Base-by-base conservation (phyloP, 148 eudicot genomes). In the Fagopyrum esculentum region DNA sequence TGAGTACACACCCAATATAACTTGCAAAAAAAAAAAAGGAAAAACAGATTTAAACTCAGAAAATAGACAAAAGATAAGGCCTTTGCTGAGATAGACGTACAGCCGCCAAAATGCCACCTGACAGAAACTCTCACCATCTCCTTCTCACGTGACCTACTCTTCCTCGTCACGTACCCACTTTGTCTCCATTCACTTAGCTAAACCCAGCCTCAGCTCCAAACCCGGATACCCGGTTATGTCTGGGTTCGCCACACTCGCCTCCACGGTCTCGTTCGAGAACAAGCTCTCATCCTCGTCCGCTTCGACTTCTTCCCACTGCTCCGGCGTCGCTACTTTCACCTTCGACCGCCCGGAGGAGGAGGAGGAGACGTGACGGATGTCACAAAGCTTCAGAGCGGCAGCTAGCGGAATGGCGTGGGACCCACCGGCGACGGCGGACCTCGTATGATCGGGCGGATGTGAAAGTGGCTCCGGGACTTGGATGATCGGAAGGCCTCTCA, bases 331-430 rank as follows among this genome's bases (percentile, higher is more conserved):
- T 0, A 2, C 9, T 7, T 5, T 7, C 9, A 50, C 54, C 12
- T 10, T 12, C 75, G 44, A 40, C 56, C 45, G 40, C 69, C 40
- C 26, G 26, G 26, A 22, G 40, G 40, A 35, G 40, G 40, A 75
- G 69, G 56, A 19, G 9, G 84, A 69, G 72, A 84, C 47, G 78
- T 87, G 91, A 73, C 88, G 88, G 19, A 84, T 84, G 74, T 87
- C 87, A 49, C 79, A 77, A 17, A 76, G 84, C 72, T 80, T 76
- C 12, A 55, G 59, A 2, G 63, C 26, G 5, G 63, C 26, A 9
- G 63, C 11, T 3, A 12, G 9, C 52, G 63, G 63, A 63, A 26
- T 30, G 16, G 6, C 10, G 66, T 6, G 35, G 64, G 19, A 4
- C 40, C 40, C 66, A 26, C 40, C 6, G 10, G 40, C 40, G 77